Conservation (phyloP, 2,329 filamentous ascomycete genomes). For the Aureobasidium sp. region DNA sequence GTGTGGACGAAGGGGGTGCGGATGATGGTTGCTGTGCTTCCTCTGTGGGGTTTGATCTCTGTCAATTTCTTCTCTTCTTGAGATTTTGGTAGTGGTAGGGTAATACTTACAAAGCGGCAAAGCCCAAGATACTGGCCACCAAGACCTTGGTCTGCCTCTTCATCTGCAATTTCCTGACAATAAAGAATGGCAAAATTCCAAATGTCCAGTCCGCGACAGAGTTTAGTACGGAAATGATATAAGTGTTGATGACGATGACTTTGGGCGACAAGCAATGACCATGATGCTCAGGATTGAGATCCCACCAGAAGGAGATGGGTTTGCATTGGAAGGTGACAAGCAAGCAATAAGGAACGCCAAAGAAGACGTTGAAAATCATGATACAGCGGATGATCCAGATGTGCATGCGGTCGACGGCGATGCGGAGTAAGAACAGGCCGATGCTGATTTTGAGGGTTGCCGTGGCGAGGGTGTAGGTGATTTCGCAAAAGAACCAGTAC, state of each 20-base stretch:
- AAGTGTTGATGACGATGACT: constrained; percentile 41
- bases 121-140: constrained; percentile 33
- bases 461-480: constrained; percentile 46
- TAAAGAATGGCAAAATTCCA: constrained; percentile 35
- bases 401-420: constrained; percentile 42
- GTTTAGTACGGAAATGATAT: constrained; percentile 30
- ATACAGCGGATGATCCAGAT: constrained; percentile 40
- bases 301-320: constrained; percentile 49
- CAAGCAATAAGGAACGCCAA: constrained; percentile 45
- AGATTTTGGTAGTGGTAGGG: constrained; percentile 36
- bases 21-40: constrained; percentile 46
- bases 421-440: constrained; percentile 47
- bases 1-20: constrained; percentile 39
- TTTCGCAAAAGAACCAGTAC: constrained; percentile 51
- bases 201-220: constrained; percentile 38
- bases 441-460: constrained; percentile 46
- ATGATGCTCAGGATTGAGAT: constrained; percentile 31
- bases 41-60: constrained; percentile 25
- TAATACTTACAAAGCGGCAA: constrained; percentile 29
- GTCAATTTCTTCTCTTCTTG: constrained; percentile 12
- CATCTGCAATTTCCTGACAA: constrained; percentile 37
- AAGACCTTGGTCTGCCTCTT: constrained; percentile 32
- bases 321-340: constrained; percentile 47
- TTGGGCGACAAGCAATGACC: constrained; percentile 37
- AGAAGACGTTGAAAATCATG: constrained; percentile 39